Evolutionary conservation across 441 rosid genomes (phyloP).

Genomic region (Eruca vesicaria): DNA sequence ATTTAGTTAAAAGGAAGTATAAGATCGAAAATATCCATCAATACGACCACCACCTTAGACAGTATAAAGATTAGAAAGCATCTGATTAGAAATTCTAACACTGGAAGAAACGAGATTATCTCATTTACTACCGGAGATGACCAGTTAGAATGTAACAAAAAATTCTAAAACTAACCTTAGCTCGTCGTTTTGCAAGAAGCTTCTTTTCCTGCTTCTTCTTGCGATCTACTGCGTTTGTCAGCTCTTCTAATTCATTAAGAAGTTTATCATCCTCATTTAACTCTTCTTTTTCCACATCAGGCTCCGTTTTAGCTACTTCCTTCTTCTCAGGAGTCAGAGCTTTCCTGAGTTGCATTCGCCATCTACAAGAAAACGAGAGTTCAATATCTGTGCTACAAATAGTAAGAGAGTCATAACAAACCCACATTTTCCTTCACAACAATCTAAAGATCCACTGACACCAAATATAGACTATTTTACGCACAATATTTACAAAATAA

Average conservation of each 20-base stretch:
- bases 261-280: constrained; percentile 75
- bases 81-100: neutral
- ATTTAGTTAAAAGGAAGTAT: neutral
- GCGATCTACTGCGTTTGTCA: constrained; percentile 66
- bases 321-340: constrained; percentile 67
- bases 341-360: constrained; percentile 85
- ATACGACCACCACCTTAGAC: neutral
- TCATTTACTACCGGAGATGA: neutral
- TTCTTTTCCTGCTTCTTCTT: constrained; percentile 82
- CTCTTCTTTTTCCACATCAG: constrained; percentile 45
- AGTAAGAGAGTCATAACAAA: neutral
- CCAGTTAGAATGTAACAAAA: neutral
- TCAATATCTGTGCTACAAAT: neutral
- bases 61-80: too few relatives aligned
- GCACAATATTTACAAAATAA: too few relatives aligned
- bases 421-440: neutral
- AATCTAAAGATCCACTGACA: neutral
- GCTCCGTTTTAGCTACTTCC: constrained; percentile 39
- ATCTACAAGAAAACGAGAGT: constrained; percentile 44
- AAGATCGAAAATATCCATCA: neutral
- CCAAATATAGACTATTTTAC: neutral
- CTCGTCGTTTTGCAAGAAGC: constrained; percentile 68
- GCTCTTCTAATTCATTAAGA: constrained; percentile 92
- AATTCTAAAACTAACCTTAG: constrained; percentile 55
- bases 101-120: neutral